Evolutionary conservation across 306 rosid species (phyloP).

Genomic region (Gleditsia sinensis): DNA sequence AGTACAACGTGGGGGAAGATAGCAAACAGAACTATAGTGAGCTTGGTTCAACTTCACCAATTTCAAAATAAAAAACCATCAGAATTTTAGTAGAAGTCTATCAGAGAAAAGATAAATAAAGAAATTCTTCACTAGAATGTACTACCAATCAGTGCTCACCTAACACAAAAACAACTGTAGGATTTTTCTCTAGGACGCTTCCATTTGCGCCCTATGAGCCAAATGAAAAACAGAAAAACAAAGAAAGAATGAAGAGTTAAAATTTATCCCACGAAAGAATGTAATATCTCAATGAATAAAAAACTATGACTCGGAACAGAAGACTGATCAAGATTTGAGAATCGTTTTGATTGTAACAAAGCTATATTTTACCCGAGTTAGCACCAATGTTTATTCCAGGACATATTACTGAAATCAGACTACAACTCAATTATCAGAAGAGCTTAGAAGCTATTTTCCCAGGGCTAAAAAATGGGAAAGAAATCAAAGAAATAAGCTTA

Average conservation of each 20-base stretch:
- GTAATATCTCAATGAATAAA: not conserved
- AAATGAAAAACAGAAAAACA: slow-evolving; percentile 1
- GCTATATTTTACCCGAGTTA: not conserved
- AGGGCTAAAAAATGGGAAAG: no score
- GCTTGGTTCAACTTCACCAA: slow-evolving; percentile 3
- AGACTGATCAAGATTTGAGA: not conserved
- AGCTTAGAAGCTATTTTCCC: not conserved
- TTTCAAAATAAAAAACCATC: not conserved
- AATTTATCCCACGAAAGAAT: not conserved
- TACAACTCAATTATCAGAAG: not conserved
- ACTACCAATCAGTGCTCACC: slow-evolving; percentile 56
- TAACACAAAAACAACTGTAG: slow-evolving; percentile 91
- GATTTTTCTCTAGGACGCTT: slow-evolving; percentile 63
- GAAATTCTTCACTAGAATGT: slow-evolving; percentile 19
- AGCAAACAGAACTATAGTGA: not conserved
- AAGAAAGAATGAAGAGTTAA: not conserved
- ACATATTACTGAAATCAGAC: not conserved
- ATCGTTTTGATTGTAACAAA: not conserved
- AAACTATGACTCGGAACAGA: slow-evolving; percentile 11
- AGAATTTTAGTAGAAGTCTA: not conserved
- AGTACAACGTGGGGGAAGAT: not conserved
- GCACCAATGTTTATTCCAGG: not conserved
- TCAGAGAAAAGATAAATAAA: slow-evolving; percentile 1
- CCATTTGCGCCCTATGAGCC: slow-evolving; percentile 60
- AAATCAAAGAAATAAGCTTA: slow-evolving; percentile 16